A percentile compares a stretch with the other conserved stretches of the same genome.
Evolutionary conservation across 805 yeast species (phyloP).

Genomic region (Priceomyces haplophilus): DNA sequence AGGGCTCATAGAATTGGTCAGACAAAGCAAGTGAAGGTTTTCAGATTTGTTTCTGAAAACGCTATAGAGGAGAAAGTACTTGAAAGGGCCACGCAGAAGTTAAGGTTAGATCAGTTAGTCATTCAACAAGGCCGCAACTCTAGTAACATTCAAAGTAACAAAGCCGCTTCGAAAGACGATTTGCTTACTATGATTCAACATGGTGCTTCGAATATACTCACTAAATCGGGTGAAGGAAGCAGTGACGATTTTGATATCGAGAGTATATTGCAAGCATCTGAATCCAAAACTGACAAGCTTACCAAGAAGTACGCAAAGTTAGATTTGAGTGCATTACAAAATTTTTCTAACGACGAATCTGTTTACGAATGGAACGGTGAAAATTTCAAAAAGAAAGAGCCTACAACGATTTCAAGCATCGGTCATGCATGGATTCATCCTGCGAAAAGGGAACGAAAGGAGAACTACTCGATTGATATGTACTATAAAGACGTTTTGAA

Average conservation of each 20-base stretch:
- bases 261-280: conserved; percentile 55
- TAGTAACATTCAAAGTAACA: conserved; percentile 29
- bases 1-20: conserved; percentile 89
- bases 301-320: conserved; percentile 62
- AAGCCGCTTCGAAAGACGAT: conserved; percentile 61
- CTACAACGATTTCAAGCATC: conserved; percentile 46
- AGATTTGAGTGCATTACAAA: conserved; percentile 75
- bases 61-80: conserved; percentile 81
- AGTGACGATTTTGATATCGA: conserved; percentile 60
- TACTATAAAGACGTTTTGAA: conserved; percentile 79
- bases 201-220: conserved; percentile 70
- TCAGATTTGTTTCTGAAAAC: conserved; percentile 73
- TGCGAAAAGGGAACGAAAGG: conserved; percentile 78
- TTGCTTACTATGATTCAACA: conserved; percentile 77
- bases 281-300: conserved; percentile 58
- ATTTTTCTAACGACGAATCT: conserved; percentile 61
- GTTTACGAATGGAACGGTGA: conserved; percentile 90
- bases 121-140: conserved; percentile 69
- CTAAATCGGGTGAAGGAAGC: conserved; percentile 20
- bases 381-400: conserved; percentile 66
- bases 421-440: conserved; percentile 78
- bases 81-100: conserved; percentile 78
- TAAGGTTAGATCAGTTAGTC: conserved; percentile 76
- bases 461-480: conserved; percentile 82
- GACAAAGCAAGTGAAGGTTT: conserved; percentile 77